Evolutionary conservation across 345 rosid genomes (phyloP), one percentile per base, ranked within the genome.

Genomic region (Eutrema japonicum): DNA sequence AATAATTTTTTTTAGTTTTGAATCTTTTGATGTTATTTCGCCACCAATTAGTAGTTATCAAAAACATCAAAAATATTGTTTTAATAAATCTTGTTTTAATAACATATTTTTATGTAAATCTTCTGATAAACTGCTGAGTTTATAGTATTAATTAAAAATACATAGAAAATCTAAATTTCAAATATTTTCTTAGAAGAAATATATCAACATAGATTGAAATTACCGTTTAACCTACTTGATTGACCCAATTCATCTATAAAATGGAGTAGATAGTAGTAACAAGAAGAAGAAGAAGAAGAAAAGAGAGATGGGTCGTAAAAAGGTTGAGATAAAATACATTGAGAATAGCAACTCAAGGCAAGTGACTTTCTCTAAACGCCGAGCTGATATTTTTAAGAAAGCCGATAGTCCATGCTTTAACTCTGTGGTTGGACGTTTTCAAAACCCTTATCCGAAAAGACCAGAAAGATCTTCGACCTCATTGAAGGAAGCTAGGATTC

Each of bases 321-420:
- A 70, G 74, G 70, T 82, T n/a, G 77, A 80, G 45, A 78, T 81
- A 79, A 81, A n/a, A 64, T 74, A 68, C 49, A 81, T 81, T 77
- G 52, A 58, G 0, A 66, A 83, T 1, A 75, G 71, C 5, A 77
- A 54, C 57, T 50, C 78, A 76, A 86, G 70, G 29, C 81, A 80
- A 38, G 82, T 77, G 4, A 82, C 83, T 29, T 85, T 85, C 49
- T 80, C 82, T 0, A 83, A 80, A 63, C 73, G 83, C 14, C 58
- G 73, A 26, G 18, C 66, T 0, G 86, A 82, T 11, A 59, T 85
- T 0, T 78, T 83, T 56, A 83, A 79, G 36, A 80, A 83, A 61
- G 89, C 83, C 2, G 80, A 85, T 11, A 81, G 78, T 77, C 87
- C 84, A 5, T 51, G 68, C 10, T 79, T 83, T 3, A 72, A 74